Evolutionary conservation across 1,284 basidiomycete genomes (phyloP).

Genomic region (Grifola frondosa): DNA sequence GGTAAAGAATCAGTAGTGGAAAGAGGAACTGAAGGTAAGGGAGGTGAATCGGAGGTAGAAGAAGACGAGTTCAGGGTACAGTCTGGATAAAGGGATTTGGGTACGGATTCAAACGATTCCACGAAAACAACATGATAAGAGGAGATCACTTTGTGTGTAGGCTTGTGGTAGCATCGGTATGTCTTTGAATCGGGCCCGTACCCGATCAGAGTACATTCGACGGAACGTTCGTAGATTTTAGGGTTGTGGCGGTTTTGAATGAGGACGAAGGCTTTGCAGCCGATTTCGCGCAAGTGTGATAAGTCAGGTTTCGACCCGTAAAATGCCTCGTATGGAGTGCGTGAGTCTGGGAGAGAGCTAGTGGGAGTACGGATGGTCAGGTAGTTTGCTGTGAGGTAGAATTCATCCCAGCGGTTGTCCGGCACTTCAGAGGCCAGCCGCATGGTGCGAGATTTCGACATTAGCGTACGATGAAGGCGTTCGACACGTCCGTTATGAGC

Average conservation of each 20-base stretch:
- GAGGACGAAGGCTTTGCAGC: conserved; percentile 19
- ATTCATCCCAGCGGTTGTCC: conserved; percentile 31
- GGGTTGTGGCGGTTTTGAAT: conserved; percentile 24
- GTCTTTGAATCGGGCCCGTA: conserved; percentile 33
- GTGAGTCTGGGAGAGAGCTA: neutral
- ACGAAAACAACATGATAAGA: conserved; percentile 32
- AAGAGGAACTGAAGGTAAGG: too few relatives aligned
- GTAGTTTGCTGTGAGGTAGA: conserved; percentile 10
- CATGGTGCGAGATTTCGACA: conserved; percentile 26
- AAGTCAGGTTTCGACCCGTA: conserved; percentile 12
- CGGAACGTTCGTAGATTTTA: conserved; percentile 30
- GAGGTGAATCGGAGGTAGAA: too few relatives aligned
- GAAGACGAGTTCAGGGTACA: too few relatives aligned
- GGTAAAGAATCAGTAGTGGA: too few relatives aligned
- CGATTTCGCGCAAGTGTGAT: conserved; percentile 24
- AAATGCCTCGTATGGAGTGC: conserved; percentile 21
- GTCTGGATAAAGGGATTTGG: too few relatives aligned
- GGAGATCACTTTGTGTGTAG: conserved; percentile 16
- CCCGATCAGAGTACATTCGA: conserved; percentile 35
- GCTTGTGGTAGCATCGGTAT: conserved; percentile 30
- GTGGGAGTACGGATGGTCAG: conserved; percentile 7
- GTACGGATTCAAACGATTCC: conserved; percentile 17
- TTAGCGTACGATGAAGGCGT: conserved; percentile 27
- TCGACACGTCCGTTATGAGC: conserved; percentile 31
- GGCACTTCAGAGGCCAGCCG: conserved; percentile 27